Evolutionary conservation across 139 green algal species (phyloP), one percentile per base, ranked within the genome.

Genomic region (Tetradesmus obliquus): DNA sequence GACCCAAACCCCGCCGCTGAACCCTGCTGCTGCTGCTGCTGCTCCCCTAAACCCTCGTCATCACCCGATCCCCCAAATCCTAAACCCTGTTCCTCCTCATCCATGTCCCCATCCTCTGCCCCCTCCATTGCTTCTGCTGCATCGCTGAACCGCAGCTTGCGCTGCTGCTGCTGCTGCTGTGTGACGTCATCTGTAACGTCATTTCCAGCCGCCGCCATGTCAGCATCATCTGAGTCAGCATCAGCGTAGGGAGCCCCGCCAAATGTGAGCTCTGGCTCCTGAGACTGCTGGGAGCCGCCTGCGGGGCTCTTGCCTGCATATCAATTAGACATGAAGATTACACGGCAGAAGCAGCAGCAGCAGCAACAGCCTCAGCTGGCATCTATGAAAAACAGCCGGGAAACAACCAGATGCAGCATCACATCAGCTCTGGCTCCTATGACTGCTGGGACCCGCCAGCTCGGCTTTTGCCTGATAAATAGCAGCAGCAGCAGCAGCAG

Each of bases 131-230:
- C 76, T 8, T 58, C 74, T 17, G 15, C 74, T 17, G 15, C 79
- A 58, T 84, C 87, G 12, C 20, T 15, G 87, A 32, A 51, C 17
- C 54, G 87, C 69, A 51, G 69, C 72, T 84, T 51, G 22, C 76
- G 84, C 84, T 53, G 85, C 12, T 87, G 81, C 86, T 91, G 86
- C 10, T 10, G 74, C 45, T 89, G 62, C 7, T 51, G 74, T 1
- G 80, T 82, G 12, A 83, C n/a, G 69, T 90, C 87, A n/a, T 89
- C 82, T 9, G 82, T 84, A 74, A 85, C 82, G 32, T 84, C 87
- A 66, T 87, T 54, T 53, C 60, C 55, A 7, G 87, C 91, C 79
- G 87, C 86, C 17, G 66, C 86, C 91, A 93, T 92, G 76, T 88
- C 92, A 3, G 84, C 45, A 74, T 91, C 87, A 54, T 71, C 84